These are phyloP conservation scores for Calonectria pseudoturangicola DNA, from an alignment of 2,329 filamentous ascomycete genomes.

Conservation along the genomic window DNA sequence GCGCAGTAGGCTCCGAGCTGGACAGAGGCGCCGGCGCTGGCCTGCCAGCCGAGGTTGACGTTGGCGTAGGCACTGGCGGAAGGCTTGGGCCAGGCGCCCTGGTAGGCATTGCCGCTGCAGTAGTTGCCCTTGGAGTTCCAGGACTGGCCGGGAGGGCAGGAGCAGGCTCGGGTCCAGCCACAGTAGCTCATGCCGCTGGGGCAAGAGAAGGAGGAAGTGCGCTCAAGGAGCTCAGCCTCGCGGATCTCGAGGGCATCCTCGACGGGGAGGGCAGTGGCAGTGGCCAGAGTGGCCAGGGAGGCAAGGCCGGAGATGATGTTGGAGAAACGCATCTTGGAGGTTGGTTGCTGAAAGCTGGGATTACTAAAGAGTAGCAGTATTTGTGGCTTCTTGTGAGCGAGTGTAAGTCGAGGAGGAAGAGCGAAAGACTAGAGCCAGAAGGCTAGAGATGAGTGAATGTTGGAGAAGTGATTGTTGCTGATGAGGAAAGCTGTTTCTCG, in stretches of 20 bases:
- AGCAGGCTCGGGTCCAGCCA: constrained; percentile 64
- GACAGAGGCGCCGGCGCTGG: constrained; percentile 51
- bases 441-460: constrained; percentile 33
- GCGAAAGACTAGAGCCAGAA: constrained; percentile 39
- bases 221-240: constrained; percentile 47
- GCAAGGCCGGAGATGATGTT: constrained; percentile 51
- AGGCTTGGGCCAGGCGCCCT: constrained; percentile 60
- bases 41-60: constrained; percentile 17
- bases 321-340: constrained; percentile 57
- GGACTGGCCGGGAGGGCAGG: constrained; percentile 64
- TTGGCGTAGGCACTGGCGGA: constrained; percentile 49
- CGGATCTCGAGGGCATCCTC: constrained; percentile 52
- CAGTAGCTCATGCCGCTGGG: constrained; percentile 60
- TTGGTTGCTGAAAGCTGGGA: constrained; percentile 1
- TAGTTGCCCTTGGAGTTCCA: constrained; percentile 57
- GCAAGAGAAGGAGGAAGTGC: constrained; percentile 50
- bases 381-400: constrained; percentile 22
- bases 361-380: constrained; percentile 14
- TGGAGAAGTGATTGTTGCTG: constrained; percentile 30
- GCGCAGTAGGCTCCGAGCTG: constrained; percentile 60
- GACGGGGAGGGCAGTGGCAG: constrained; percentile 53
- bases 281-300: constrained; percentile 54
- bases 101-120: constrained; percentile 54
- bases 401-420: constrained; percentile 36
- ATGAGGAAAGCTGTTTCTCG: neutral